phyloP scores from a whole-genome alignment of 768 basidiomycete genomes.

The Termitomyces sp. region DNA sequence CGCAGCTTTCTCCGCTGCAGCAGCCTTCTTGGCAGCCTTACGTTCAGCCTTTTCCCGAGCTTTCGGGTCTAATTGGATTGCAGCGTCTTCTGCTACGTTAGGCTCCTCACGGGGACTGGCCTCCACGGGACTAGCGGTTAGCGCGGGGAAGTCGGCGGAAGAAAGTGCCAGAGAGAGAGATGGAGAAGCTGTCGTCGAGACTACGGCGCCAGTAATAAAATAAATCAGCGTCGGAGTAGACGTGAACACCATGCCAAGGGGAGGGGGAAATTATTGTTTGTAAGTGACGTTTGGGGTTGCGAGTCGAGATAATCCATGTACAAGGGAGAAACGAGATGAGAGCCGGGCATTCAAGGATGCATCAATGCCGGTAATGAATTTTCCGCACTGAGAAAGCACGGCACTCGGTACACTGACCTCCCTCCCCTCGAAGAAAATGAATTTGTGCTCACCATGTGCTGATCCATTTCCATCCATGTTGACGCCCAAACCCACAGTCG shows the following conservation, averaged over 20 bases:
- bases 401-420: constrained; percentile 85
- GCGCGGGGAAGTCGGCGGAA: constrained; percentile 71
- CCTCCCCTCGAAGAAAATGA: constrained; percentile 60
- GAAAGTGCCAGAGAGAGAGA: constrained; percentile 55
- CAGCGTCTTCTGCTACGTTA: constrained; percentile 24
- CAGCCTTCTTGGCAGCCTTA: constrained; percentile 61
- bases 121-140: constrained; percentile 35
- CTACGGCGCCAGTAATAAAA: constrained; percentile 33
- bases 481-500: constrained; percentile 19
- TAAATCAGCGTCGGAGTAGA: constrained; percentile 51
- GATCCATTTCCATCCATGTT: constrained; percentile 30
- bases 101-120: constrained; percentile 20
- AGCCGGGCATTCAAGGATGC: constrained; percentile 32
- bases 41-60: constrained; percentile 52
- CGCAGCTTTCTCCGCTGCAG: constrained; percentile 53
- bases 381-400: constrained; percentile 88
- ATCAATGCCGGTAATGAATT: constrained; percentile 68
- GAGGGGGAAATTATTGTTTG: constrained; percentile 35
- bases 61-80: constrained; percentile 28
- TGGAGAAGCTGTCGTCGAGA: constrained; percentile 35
- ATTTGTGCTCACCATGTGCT: constrained; percentile 63
- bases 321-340: constrained; percentile 23
- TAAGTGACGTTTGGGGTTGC: constrained; percentile 20
- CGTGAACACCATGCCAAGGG: constrained; percentile 42
- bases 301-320: constrained; percentile 34